Percentiles rank a stretch among this genome's conserved stretches.
These are phyloP conservation scores for Cornus suecica DNA, from an alignment of 148 eudicot species.

Conservation along the genomic window DNA sequence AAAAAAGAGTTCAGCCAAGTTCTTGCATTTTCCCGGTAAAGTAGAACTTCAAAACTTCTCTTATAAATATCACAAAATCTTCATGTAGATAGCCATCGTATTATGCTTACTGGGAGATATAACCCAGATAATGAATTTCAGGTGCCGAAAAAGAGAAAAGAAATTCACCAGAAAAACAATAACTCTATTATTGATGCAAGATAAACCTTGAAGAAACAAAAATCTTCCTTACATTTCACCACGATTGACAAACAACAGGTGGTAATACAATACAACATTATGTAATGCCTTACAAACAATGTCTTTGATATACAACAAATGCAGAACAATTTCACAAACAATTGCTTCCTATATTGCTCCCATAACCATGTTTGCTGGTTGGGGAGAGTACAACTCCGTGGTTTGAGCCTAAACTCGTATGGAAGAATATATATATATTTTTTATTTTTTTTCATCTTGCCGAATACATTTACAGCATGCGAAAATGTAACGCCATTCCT, in stretches of 20 bases:
- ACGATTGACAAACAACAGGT: neutral
- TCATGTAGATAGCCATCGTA: too few species aligned
- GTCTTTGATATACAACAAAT: neutral
- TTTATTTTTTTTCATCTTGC: neutral
- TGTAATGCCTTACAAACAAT: neutral
- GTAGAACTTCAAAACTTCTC: too few species aligned
- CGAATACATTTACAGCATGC: neutral
- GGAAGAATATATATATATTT: too few species aligned
- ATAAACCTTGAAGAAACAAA: neutral
- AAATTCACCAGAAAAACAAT: neutral
- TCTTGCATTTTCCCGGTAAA: too few species aligned
- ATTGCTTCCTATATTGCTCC: neutral
- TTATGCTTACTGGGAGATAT: too few species aligned
- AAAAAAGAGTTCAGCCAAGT: too few species aligned
- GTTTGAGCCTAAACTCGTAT: neutral
- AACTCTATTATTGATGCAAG: neutral
- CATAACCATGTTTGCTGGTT: too few species aligned
- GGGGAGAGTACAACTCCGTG: neutral
- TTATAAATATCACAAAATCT: too few species aligned
- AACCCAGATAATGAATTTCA: too few species aligned
- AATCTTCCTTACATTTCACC: neutral
- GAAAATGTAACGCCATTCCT: slow-evolving; percentile 1
- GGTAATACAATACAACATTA: neutral
- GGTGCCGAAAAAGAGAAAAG: too few species aligned
- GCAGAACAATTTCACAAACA: neutral